phyloP scores from a whole-genome alignment of 345 rosid species.

The Bruguiera sexangula region DNA sequence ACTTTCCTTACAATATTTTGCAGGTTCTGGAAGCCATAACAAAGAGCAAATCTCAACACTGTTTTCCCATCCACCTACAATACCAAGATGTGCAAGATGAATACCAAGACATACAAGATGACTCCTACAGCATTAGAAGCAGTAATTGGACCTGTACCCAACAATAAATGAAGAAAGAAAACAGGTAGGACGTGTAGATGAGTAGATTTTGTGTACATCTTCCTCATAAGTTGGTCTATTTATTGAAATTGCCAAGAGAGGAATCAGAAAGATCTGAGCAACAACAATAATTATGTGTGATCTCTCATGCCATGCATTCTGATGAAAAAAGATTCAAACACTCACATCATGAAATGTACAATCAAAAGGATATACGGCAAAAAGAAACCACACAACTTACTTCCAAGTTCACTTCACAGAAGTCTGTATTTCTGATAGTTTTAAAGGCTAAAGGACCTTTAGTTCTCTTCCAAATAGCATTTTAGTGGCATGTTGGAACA shows the following conservation, averaged over 20 bases:
- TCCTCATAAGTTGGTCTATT: no score
- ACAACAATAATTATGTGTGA: no score
- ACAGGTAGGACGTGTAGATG: no score
- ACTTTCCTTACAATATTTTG: constrained; percentile 85
- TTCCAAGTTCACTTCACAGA: constrained; percentile 69
- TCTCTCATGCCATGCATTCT: no score
- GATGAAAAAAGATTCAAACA: no score
- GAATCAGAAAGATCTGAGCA: no score
- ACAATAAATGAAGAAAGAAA: no score
- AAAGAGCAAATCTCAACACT: constrained; percentile 69
- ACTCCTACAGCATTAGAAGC: no score
- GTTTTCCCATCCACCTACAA: constrained; percentile 71
- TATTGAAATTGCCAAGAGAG: no score
- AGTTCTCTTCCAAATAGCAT: constrained; percentile 61
- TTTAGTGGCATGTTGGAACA: constrained; percentile 65
- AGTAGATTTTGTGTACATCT: no score
- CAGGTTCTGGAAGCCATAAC: constrained; percentile 93
- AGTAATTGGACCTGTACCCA: no score
- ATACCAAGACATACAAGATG: neutral
- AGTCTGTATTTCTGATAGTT: constrained; percentile 74
- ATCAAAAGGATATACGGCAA: constrained; percentile 1
- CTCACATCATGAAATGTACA: no score
- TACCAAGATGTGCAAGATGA: neutral
- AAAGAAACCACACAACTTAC: constrained; percentile 42
- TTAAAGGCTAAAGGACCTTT: constrained; percentile 56